Percentiles rank a stretch among this genome's conserved stretches.
Evolutionary conservation across 2,329 filamentous ascomycete genomes (phyloP).

Genomic region (Pyrenophora seminiperda): DNA sequence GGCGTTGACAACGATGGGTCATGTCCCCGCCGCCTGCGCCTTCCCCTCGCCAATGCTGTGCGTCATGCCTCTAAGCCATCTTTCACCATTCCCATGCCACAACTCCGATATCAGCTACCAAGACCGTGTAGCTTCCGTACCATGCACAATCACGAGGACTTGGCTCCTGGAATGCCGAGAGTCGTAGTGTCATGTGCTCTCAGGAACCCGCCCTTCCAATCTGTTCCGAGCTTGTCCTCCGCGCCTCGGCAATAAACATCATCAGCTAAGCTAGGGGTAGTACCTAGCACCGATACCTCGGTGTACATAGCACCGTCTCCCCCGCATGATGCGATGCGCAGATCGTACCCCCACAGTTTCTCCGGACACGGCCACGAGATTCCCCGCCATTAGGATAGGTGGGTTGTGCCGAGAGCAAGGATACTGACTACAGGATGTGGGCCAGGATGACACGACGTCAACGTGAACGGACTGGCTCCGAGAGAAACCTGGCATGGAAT

Average conservation of each 20-base stretch:
- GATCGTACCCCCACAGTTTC: constrained; percentile 13
- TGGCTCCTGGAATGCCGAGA: neutral
- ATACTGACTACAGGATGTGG: neutral
- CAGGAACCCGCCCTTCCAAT: constrained; percentile 12
- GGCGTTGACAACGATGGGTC: neutral
- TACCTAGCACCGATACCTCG: constrained; percentile 7
- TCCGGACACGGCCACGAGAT: constrained; percentile 14
- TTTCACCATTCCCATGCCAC: neutral
- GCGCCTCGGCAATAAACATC: constrained; percentile 6
- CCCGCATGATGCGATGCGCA: constrained; percentile 12
- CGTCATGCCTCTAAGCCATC: constrained; percentile 1
- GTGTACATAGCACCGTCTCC: constrained; percentile 14
- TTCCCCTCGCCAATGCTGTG: constrained; percentile 5
- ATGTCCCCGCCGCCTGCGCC: constrained; percentile 14
- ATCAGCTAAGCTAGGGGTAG: constrained; percentile 3
- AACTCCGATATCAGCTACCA: neutral
- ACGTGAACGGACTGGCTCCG: constrained; percentile 7
- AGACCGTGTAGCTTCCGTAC: neutral
- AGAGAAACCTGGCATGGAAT: constrained; percentile 4
- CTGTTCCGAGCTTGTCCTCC: constrained; percentile 7
- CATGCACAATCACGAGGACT: constrained; percentile 7
- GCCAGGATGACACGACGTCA: constrained; percentile 8
- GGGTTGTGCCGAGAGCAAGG: neutral
- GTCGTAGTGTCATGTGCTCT: constrained; percentile 7
- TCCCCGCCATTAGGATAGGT: constrained; percentile 15